These are phyloP conservation scores for Rutstroemia sp. DNA, from an alignment of 2,329 filamentous ascomycete species.

Conservation along the genomic window DNA sequence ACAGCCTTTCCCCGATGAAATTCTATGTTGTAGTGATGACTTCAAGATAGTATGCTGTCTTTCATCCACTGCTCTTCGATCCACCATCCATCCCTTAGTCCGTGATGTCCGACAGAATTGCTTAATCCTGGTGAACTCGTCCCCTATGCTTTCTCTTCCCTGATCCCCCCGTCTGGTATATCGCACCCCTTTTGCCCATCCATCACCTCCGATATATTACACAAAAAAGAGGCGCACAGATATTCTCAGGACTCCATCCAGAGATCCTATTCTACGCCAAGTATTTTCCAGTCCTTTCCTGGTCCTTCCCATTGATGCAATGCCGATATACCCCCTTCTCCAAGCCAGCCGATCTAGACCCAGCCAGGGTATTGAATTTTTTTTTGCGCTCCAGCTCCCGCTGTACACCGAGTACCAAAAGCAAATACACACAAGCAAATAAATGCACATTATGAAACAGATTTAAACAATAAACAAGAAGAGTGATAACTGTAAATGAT, in stretches of 20 bases:
- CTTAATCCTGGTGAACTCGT: neutral
- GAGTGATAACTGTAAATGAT: neutral
- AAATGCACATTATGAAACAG: neutral
- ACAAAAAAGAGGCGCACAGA: neutral
- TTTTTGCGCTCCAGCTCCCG: conserved; percentile 9
- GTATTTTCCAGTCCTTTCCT: neutral
- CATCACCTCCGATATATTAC: conserved; percentile 4
- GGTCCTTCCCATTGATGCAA: neutral
- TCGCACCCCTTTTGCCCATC: neutral
- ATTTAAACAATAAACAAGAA: conserved; percentile 9
- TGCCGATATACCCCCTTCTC: conserved; percentile 1
- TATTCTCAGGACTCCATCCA: neutral
- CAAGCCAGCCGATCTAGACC: conserved; percentile 3
- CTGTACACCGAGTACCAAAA: neutral
- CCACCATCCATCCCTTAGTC: neutral
- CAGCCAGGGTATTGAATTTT: neutral
- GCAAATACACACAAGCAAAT: neutral
- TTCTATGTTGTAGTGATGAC: neutral
- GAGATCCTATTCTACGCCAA: conserved; percentile 5
- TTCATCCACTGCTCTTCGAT: neutral
- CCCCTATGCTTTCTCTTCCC: neutral
- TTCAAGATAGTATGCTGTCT: neutral
- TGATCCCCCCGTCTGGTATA: neutral
- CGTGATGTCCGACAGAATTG: neutral
- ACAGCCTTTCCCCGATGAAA: neutral